Percentiles rank a stretch among this genome's conserved stretches.
phyloP scores from a whole-genome alignment of 2,329 filamentous ascomycete genomes.

The Sporothrix mexicana region DNA sequence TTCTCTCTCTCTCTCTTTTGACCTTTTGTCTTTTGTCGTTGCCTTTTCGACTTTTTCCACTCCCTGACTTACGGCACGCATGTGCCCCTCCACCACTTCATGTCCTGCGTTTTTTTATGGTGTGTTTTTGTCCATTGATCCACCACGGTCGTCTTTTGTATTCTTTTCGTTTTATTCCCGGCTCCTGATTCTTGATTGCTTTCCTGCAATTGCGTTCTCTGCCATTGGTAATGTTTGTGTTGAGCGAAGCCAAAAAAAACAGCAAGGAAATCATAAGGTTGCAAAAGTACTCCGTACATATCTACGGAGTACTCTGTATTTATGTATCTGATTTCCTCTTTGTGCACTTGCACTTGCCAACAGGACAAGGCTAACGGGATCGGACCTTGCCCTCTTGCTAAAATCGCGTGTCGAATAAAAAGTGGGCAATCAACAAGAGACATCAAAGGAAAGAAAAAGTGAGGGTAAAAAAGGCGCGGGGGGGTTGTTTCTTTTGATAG shows the following conservation, averaged over 20 bases:
- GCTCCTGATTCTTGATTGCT: background rate
- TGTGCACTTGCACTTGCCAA: no score
- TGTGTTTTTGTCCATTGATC: background rate
- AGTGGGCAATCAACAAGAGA: background rate
- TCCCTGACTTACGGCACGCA: background rate
- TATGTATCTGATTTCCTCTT: no score
- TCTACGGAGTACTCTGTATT: no score
- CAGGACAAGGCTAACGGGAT: conserved; percentile 13
- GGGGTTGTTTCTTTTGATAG: conserved; percentile 10
- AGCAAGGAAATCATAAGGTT: background rate
- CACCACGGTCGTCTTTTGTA: background rate
- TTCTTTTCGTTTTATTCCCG: background rate
- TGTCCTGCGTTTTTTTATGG: background rate
- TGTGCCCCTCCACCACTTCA: conserved; percentile 5
- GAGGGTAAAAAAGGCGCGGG: background rate
- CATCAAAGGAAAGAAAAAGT: no score
- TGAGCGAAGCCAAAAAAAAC: background rate
- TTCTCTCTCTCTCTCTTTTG: background rate
- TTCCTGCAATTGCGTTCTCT: background rate
- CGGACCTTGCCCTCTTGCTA: conserved; percentile 18
- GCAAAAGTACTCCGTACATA: background rate
- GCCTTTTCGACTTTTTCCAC: conserved; percentile 12
- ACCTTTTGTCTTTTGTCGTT: background rate
- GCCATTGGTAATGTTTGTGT: background rate
- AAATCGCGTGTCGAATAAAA: conserved; percentile 19